These are phyloP conservation scores for Puccinia coronata DNA, from an alignment of 1,284 basidiomycete genomes.

Conservation along the genomic window DNA sequence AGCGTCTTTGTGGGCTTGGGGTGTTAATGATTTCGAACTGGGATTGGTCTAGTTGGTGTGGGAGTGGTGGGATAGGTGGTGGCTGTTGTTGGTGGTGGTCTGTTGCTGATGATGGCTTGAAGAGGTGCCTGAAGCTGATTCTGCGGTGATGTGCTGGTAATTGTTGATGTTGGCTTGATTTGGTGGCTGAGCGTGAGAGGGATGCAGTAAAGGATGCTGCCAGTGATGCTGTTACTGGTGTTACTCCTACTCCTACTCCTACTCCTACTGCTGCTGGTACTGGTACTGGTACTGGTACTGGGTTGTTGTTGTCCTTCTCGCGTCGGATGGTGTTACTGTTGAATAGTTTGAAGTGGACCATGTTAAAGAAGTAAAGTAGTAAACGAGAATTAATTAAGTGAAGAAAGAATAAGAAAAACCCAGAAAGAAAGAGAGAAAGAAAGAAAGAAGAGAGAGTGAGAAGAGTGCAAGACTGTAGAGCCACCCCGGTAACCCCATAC, in stretches of 20 bases:
- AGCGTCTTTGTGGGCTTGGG: no score
- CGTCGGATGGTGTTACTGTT: background rate
- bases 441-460: no score
- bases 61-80: no score
- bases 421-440: no score
- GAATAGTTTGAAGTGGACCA: background rate
- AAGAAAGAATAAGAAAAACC: no score
- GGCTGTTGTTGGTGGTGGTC: background rate
- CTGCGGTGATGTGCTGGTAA: background rate
- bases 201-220: no score
- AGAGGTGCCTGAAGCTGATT: background rate
- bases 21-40: no score
- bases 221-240: background rate
- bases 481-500: no score
- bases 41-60: no score
- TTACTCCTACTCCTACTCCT: no score
- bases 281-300: background rate
- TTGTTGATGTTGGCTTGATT: background rate
- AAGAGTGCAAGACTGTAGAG: no score
- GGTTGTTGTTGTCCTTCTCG: background rate
- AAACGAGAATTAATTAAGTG: background rate
- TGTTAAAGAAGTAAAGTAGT: background rate
- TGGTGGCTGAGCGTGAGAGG: background rate
- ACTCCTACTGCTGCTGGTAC: no score
- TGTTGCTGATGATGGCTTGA: background rate